Base-by-base conservation (phyloP, 768 basidiomycete genomes). In the Russula sp. region DNA sequence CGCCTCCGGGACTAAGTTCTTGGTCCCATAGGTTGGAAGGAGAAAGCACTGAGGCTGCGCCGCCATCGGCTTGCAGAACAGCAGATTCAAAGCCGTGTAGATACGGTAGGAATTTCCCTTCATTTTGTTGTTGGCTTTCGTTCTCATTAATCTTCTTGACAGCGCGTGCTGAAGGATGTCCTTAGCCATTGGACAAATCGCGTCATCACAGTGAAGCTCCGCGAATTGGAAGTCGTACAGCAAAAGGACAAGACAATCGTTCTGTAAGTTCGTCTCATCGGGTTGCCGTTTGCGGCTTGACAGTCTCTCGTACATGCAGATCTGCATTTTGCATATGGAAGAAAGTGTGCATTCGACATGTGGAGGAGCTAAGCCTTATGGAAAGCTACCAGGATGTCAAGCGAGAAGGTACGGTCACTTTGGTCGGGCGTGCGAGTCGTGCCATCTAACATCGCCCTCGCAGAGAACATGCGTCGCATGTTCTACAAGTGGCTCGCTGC, bases 331-430 rank as follows among this genome's bases (percentile, higher is more conserved):
- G 73, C 52, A 88, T 86, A 74, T 94, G 91, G 91, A 85, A 83
- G 69, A 74, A 72, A 6, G 75, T 81, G 42, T 83, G 80, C 68
- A 74, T 77, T 42, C 83, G 84, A 31, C 89, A 89, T 70, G 79
- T 80, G 2, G 88, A 91, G 71, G 84, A 87, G 66, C 73, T 86
- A 3, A 86, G 84, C 67, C 80, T 94, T n/a, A 84, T 94, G 82
- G 86, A 91, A 70, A 92, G 89, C 70, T 89, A 91, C 72, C 82
- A 86, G 61, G 81, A 88, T 64, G 84, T 94, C 50, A 91, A 89
- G 73, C 81, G 81, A 49, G 89, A 91, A 79, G 91, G 91, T 85
- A 69, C 42, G 74, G 63, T 37, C 42, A 62, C 56, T 31, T 49
- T 44, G 50, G 61, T 2, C 6, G 4, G 32, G 47, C 37, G 14